phyloP scores from a whole-genome alignment of 352 stramenopile genomes.

The Phytophthora pistaciae region DNA sequence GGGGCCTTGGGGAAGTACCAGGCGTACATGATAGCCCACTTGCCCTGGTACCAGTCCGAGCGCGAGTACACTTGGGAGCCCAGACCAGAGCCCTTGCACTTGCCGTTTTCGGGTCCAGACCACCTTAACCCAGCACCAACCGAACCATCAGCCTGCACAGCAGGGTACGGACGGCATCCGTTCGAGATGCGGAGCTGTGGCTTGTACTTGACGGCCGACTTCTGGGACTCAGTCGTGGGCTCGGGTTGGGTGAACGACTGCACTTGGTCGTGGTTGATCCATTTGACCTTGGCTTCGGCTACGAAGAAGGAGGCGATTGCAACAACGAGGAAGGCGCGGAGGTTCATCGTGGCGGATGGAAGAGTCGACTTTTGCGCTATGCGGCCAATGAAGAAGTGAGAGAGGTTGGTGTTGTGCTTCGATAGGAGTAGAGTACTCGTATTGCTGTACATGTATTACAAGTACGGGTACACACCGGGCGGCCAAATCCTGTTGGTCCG shows the following conservation, averaged over 20 bases:
- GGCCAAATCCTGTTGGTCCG: too few relatives aligned
- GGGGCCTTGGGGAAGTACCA: conserved; percentile 56
- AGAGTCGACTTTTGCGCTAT: background rate
- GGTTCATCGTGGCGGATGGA: conserved; percentile 9
- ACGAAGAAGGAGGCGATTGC: conserved; percentile 5
- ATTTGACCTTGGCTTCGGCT: conserved; percentile 12
- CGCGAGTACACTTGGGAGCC: conserved; percentile 39
- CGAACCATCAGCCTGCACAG: conserved; percentile 34
- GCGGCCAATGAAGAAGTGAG: conserved; percentile 15
- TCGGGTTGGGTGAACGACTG: conserved; percentile 9
- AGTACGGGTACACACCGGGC: too few relatives aligned
- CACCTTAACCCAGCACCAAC: conserved; percentile 38
- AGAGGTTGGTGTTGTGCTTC: too few relatives aligned
- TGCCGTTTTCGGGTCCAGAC: conserved; percentile 27
- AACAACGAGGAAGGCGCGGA: conserved; percentile 20
- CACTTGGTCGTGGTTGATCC: conserved; percentile 33
- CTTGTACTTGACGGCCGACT: conserved; percentile 21
- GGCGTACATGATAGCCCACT: conserved; percentile 34
- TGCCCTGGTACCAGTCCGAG: conserved; percentile 26
- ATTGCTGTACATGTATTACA: too few relatives aligned
- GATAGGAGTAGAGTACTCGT: too few relatives aligned
- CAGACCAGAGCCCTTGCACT: conserved; percentile 28
- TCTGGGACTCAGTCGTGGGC: conserved; percentile 11
- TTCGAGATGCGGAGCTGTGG: conserved; percentile 37
- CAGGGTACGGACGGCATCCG: conserved; percentile 45